These are phyloP conservation scores for Coccinonectria pachysandricola DNA, from an alignment of 2,329 filamentous ascomycete genomes.

Conservation along the genomic window DNA sequence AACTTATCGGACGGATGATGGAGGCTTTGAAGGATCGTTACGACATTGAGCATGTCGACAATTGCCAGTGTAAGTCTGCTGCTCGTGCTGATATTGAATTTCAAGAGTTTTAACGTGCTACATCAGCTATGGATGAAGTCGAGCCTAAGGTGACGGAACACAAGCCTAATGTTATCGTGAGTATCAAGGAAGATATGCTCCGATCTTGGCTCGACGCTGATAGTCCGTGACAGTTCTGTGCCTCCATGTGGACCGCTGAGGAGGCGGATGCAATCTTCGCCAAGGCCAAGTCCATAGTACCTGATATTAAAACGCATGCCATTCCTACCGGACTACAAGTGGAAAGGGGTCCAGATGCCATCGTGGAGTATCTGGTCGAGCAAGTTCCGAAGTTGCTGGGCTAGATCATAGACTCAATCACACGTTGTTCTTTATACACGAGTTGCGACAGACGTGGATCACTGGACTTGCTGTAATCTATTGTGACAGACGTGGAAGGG, in stretches of 20 bases:
- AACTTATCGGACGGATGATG: slow-evolving; percentile 49
- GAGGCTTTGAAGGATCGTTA: slow-evolving; percentile 54
- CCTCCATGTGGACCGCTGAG: slow-evolving; percentile 42
- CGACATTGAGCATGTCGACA: slow-evolving; percentile 51
- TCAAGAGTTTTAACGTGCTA: no score
- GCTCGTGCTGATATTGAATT: neutral
- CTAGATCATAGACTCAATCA: no score
- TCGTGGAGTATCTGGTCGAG: slow-evolving; percentile 41
- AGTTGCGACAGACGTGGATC: no score
- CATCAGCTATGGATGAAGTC: slow-evolving; percentile 47
- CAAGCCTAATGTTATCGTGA: slow-evolving; percentile 21
- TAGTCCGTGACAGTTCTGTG: slow-evolving; percentile 53
- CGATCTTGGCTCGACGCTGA: no score
- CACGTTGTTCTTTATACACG: neutral
- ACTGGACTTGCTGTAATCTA: no score
- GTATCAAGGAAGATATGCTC: no score
- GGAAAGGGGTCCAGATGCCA: slow-evolving; percentile 40
- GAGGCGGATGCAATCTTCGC: slow-evolving; percentile 34
- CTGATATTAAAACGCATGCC: slow-evolving; percentile 39
- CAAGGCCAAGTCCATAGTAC: slow-evolving; percentile 32
- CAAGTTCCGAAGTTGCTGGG: slow-evolving; percentile 22
- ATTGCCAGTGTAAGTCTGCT: slow-evolving; percentile 42
- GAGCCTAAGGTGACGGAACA: slow-evolving; percentile 35
- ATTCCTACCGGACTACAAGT: slow-evolving; percentile 45
- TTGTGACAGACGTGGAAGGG: no score